Evolutionary conservation across 169 alveolate genomes (phyloP).

Genomic region (Plasmodium berghei): DNA sequence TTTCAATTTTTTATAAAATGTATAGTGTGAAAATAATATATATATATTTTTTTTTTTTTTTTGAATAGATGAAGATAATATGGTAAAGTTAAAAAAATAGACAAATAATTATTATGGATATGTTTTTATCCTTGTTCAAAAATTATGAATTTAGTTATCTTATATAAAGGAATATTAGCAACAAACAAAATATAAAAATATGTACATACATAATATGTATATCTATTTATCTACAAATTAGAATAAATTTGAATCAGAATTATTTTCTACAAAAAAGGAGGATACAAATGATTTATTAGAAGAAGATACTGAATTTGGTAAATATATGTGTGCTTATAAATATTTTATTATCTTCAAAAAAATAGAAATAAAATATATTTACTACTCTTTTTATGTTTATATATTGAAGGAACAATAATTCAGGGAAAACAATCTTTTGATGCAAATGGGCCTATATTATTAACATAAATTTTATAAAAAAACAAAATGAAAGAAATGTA

Average conservation of each 20-base stretch:
- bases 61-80: conserved; percentile 41
- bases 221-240: conserved; percentile 3
- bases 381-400: background rate
- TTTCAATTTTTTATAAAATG: background rate
- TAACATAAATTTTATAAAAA: conserved; percentile 28
- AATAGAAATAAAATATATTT: background rate
- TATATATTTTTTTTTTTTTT: conserved; percentile 17
- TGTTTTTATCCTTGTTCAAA: background rate
- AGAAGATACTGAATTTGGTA: conserved; percentile 25
- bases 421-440: conserved; percentile 11
- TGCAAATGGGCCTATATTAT: conserved; percentile 59
- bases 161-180: too few species aligned
- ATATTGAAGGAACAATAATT: conserved; percentile 10
- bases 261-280: conserved; percentile 7
- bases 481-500: background rate
- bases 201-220: conserved; percentile 8
- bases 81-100: conserved; percentile 2
- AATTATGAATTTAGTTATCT: too few species aligned
- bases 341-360: background rate
- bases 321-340: background rate
- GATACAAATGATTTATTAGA: background rate
- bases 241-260: conserved; percentile 14
- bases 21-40: conserved; percentile 1
- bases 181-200: background rate
- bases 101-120: background rate